Conservation (phyloP, 345 rosid species). For the Rhodamnia argentea region DNA sequence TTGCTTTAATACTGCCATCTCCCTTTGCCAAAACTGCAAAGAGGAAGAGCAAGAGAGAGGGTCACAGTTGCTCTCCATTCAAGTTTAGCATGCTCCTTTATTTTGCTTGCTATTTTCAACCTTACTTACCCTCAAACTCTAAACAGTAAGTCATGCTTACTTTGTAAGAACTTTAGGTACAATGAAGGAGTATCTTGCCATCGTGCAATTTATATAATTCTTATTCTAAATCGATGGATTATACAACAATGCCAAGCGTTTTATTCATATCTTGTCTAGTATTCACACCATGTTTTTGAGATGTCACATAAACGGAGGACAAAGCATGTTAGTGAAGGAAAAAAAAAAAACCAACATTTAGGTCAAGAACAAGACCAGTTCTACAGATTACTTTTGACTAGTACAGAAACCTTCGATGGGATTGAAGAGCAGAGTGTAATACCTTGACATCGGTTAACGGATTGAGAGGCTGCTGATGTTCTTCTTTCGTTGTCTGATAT, state of each 20-base stretch:
- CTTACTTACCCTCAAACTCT: background rate
- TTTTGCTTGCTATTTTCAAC: background rate
- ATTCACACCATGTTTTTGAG: background rate
- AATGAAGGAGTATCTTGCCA: background rate
- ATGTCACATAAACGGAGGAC: background rate
- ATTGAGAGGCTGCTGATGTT: background rate
- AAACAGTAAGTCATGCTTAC: background rate
- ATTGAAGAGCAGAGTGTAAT: background rate
- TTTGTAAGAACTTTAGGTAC: background rate
- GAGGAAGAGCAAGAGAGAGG: background rate
- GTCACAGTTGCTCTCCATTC: background rate
- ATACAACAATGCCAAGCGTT: background rate
- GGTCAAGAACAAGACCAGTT: background rate
- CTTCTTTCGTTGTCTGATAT: background rate
- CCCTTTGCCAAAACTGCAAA: constrained; percentile 58
- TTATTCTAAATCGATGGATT: background rate
- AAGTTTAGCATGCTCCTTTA: background rate
- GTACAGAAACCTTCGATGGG: background rate
- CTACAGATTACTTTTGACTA: background rate
- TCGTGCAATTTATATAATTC: background rate
- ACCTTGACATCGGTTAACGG: constrained; percentile 1
- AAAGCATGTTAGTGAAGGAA: background rate
- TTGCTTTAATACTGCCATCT: constrained; percentile 47
- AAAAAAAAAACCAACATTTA: background rate
- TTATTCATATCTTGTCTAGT: background rate